These are phyloP conservation scores for Pseudogymnoascus destructans DNA, from an alignment of 2,329 filamentous ascomycete species.

Conservation along the genomic window DNA sequence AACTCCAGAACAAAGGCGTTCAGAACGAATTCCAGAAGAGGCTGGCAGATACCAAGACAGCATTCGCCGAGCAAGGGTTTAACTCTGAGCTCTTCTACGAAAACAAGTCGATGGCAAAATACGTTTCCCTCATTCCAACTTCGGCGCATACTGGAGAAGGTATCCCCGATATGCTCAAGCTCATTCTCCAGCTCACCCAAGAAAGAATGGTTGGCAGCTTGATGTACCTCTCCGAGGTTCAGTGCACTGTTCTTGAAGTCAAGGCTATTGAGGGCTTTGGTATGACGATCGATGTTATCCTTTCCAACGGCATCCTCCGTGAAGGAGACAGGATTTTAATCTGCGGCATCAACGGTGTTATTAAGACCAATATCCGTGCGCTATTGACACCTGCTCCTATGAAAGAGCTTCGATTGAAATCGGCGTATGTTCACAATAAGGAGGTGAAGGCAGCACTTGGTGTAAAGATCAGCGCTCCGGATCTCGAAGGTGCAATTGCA, in stretches of 20 bases:
- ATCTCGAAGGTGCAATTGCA: slow-evolving; percentile 89
- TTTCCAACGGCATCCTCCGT: slow-evolving; percentile 87
- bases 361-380: slow-evolving; percentile 88
- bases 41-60: slow-evolving; percentile 80
- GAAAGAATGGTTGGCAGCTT: slow-evolving; percentile 94
- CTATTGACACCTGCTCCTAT: slow-evolving; percentile 85
- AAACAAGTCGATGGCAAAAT: slow-evolving; percentile 92
- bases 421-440: slow-evolving; percentile 96
- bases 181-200: slow-evolving; percentile 82
- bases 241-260: slow-evolving; percentile 95
- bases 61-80: slow-evolving; percentile 93
- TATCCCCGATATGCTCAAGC: slow-evolving; percentile 97
- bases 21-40: slow-evolving; percentile 90
- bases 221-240: slow-evolving; percentile 97
- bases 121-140: slow-evolving; percentile 91
- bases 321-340: slow-evolving; percentile 92
- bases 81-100: slow-evolving; percentile 95
- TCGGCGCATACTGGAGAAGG: slow-evolving; percentile 98
- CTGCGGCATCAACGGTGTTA: slow-evolving; percentile 92
- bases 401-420: slow-evolving; percentile 90
- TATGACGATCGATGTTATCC: slow-evolving; percentile 94
- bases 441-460: slow-evolving; percentile 95
- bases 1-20: slow-evolving; percentile 80
- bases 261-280: slow-evolving; percentile 98
- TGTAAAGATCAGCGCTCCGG: slow-evolving; percentile 97